Evolutionary conservation across 208 protist genomes (phyloP).

Genomic region (Kentomonas sorsogonicus): DNA sequence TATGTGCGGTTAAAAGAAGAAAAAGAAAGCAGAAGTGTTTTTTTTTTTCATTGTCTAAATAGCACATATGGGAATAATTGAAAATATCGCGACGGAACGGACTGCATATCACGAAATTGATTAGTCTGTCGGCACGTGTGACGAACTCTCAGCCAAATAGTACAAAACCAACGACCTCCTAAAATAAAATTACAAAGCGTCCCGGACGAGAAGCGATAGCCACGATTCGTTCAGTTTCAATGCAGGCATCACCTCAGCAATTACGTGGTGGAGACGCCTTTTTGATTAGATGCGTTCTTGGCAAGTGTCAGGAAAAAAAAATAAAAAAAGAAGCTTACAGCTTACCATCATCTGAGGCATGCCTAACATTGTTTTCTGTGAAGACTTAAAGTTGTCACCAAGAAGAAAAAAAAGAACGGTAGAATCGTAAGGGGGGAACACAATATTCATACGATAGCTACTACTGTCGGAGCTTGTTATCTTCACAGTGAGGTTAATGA

Average conservation of each 20-base stretch:
- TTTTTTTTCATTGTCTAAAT: slow-evolving; percentile 10
- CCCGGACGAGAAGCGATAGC: not conserved
- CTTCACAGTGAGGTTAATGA: no score
- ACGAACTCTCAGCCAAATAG: no score
- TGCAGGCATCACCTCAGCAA: no score
- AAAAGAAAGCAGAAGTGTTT: slow-evolving; percentile 4
- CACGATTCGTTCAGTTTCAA: no score
- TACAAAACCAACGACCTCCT: no score
- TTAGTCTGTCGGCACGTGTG: no score
- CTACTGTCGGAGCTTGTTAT: no score
- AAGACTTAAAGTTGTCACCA: not conserved
- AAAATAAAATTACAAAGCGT: slow-evolving; percentile 5
- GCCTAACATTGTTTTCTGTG: not conserved
- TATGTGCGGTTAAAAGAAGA: not conserved
- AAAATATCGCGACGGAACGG: no score
- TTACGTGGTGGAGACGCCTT: no score
- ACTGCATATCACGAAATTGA: no score
- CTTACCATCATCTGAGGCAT: not conserved
- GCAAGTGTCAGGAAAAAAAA: slow-evolving; percentile 7
- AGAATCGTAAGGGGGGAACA: no score
- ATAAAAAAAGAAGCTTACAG: slow-evolving; percentile 1
- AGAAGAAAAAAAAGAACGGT: slow-evolving; percentile 6
- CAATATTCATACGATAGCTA: no score
- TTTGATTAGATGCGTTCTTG: not conserved
- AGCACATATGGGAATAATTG: not conserved